phyloP scores from a whole-genome alignment of 1,284 basidiomycete species.

The Trametes versicolor region DNA sequence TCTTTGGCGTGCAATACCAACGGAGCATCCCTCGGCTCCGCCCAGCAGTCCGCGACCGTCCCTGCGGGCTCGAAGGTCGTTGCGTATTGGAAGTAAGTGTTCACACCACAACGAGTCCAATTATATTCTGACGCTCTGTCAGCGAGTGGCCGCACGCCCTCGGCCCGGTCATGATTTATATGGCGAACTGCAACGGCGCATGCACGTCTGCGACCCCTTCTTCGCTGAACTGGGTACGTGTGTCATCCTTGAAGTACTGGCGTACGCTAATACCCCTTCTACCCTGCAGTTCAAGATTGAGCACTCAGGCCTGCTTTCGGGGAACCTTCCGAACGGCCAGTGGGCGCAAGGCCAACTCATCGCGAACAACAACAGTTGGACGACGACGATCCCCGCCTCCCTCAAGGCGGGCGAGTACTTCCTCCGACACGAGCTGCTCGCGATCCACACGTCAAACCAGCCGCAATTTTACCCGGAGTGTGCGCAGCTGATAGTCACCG shows the following conservation, averaged over 20 bases:
- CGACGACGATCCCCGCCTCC: conserved; percentile 48
- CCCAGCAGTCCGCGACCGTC: conserved; percentile 50
- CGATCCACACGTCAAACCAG: conserved; percentile 46
- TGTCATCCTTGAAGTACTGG: no score
- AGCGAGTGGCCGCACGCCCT: conserved; percentile 47
- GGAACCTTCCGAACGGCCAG: conserved; percentile 44
- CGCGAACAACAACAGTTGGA: conserved; percentile 48
- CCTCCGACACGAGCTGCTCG: conserved; percentile 49
- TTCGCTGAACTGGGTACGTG: conserved; percentile 47
- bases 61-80: conserved; percentile 53
- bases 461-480: conserved; percentile 53
- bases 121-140: background rate
- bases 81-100: conserved; percentile 51
- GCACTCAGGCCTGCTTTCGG: conserved; percentile 48
- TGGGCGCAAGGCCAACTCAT: conserved; percentile 50
- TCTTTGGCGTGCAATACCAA: conserved; percentile 48
- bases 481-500: conserved; percentile 50
- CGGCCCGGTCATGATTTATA: conserved; percentile 49
- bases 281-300: conserved; percentile 51
- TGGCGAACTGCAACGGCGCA: conserved; percentile 47
- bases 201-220: conserved; percentile 48
- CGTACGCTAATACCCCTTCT: background rate
- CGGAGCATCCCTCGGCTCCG: conserved; percentile 45
- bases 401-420: conserved; percentile 50
- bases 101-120: background rate